These are phyloP conservation scores for Aspergillus hancockii DNA, from an alignment of 495 filamentous ascomycete genomes.

Conservation along the genomic window DNA sequence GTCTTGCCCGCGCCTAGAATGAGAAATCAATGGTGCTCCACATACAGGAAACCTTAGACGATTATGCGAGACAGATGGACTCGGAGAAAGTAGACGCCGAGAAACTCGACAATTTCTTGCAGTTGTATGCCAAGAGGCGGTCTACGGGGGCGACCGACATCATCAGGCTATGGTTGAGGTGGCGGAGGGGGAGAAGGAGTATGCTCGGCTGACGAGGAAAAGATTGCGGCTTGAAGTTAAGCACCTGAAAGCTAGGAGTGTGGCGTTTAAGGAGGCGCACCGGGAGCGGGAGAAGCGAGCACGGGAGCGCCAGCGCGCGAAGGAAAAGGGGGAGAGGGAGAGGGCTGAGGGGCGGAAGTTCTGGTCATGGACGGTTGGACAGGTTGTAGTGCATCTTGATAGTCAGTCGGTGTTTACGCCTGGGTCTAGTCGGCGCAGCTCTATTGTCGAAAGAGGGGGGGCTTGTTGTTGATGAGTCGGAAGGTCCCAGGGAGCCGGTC, in stretches of 20 bases:
- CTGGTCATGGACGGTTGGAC: slow-evolving; percentile 59
- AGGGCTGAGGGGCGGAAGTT: slow-evolving; percentile 54
- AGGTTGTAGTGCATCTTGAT: slow-evolving; percentile 54
- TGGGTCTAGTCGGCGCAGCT: slow-evolving; percentile 55
- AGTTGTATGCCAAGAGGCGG: slow-evolving; percentile 16
- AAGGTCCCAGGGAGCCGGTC: slow-evolving; percentile 20
- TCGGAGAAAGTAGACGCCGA: slow-evolving; percentile 11
- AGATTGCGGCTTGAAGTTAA: slow-evolving; percentile 27
- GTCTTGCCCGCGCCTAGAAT: slow-evolving; percentile 22
- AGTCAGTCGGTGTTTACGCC: slow-evolving; percentile 48
- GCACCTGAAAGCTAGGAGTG: slow-evolving; percentile 26
- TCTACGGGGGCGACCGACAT: slow-evolving; percentile 4
- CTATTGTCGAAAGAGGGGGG: slow-evolving; percentile 40
- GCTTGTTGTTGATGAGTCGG: background rate
- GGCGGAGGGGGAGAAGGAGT: slow-evolving; percentile 11
- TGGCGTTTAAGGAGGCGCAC: slow-evolving; percentile 28
- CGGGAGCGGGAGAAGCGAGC: slow-evolving; percentile 10
- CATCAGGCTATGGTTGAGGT: slow-evolving; percentile 15
- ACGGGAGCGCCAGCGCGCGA: slow-evolving; percentile 27
- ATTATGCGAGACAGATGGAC: slow-evolving; percentile 18
- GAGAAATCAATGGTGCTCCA: slow-evolving; percentile 9
- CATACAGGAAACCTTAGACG: slow-evolving; percentile 21
- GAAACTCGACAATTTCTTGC: slow-evolving; percentile 23
- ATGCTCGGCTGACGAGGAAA: slow-evolving; percentile 11
- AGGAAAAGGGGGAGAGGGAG: slow-evolving; percentile 33